Conservation (phyloP, 441 rosid genomes). For the Populus hybrid region DNA sequence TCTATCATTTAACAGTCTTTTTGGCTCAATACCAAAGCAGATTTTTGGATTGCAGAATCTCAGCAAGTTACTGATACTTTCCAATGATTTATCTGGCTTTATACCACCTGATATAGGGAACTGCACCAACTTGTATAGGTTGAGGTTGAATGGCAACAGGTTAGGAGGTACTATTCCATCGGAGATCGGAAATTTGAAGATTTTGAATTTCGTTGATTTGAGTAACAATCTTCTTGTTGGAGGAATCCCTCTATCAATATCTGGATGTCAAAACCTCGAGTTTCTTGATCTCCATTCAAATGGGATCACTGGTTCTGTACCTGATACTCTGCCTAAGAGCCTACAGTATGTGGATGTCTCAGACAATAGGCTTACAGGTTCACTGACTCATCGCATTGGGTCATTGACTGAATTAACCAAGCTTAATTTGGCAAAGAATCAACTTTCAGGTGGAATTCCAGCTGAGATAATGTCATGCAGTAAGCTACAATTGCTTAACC, state of each 20-base stretch:
- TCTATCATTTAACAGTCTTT: constrained; percentile 73
- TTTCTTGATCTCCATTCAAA: constrained; percentile 83
- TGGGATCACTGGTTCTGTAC: constrained; percentile 65
- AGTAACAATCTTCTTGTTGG: constrained; percentile 71
- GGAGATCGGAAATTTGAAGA: constrained; percentile 51
- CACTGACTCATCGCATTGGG: constrained; percentile 50
- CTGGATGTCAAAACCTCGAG: constrained; percentile 64
- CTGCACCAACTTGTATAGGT: constrained; percentile 50
- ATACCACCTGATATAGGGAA: constrained; percentile 60
- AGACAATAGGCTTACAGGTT: constrained; percentile 60
- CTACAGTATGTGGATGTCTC: constrained; percentile 69
- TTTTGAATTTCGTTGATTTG: constrained; percentile 54
- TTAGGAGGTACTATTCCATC: constrained; percentile 65
- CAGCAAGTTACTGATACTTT: constrained; percentile 73
- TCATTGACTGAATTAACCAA: constrained; percentile 64
- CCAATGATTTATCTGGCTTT: constrained; percentile 70
- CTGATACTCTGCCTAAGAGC: constrained; percentile 63
- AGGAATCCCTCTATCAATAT: constrained; percentile 51
- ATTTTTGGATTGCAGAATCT: constrained; percentile 66
- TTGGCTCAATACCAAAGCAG: constrained; percentile 64
- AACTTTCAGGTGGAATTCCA: constrained; percentile 66
- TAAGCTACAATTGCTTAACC: constrained; percentile 65
- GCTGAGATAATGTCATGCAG: constrained; percentile 65
- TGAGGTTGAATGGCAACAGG: constrained; percentile 66
- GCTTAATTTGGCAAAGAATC: constrained; percentile 67